Conservation (phyloP, 345 rosid species). For the Microthlaspi erraticum region DNA sequence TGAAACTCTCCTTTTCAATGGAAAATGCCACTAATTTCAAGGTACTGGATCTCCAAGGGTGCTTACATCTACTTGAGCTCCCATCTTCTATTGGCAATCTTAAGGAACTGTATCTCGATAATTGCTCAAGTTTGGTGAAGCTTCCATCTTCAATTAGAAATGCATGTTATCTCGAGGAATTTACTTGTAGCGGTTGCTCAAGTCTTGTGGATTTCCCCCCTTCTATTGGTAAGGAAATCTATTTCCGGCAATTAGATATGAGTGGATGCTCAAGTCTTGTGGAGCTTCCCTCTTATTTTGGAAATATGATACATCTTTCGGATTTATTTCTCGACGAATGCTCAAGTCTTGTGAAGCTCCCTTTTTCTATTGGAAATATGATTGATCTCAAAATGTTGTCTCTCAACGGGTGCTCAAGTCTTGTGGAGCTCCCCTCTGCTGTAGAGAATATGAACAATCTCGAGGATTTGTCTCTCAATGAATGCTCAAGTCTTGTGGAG, state of each 20-base stretch:
- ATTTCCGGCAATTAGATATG: no score
- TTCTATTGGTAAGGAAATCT: no score
- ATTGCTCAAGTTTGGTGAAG: neutral
- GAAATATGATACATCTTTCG: neutral
- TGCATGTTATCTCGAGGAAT: neutral
- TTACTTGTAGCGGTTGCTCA: neutral
- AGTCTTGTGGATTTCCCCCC: no score
- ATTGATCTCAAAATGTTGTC: neutral
- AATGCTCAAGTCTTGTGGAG: neutral
- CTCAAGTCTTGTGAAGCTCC: neutral
- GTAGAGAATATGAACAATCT: neutral
- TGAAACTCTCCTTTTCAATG: no score
- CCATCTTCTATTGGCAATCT: conserved; percentile 1
- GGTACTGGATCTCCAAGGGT: neutral
- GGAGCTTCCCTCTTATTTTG: neutral
- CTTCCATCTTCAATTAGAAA: neutral
- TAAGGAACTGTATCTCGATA: neutral
- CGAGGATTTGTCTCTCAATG: neutral
- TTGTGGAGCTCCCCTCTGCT: neutral
- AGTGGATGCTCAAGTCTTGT: neutral
- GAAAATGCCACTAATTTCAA: no score
- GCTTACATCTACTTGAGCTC: neutral
- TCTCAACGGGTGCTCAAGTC: neutral
- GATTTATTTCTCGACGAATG: neutral
- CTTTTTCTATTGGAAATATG: neutral